A percentile compares a stretch with the other conserved stretches of the same genome.
Evolutionary conservation across 495 filamentous ascomycete genomes (phyloP).

Genomic region (Talaromyces nanjingensis): DNA sequence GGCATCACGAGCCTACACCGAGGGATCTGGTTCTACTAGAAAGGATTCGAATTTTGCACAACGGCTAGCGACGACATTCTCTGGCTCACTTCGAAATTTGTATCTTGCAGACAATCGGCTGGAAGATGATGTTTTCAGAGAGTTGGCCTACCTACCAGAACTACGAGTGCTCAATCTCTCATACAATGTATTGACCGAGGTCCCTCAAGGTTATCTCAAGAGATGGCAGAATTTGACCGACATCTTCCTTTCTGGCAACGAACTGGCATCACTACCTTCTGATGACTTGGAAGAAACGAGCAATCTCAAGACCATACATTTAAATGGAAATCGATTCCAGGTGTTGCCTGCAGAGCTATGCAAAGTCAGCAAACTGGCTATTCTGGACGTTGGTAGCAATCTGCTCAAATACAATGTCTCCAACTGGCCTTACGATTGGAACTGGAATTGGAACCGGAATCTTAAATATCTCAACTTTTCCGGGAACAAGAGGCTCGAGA

Average conservation of each 20-base stretch:
- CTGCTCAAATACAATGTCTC: slow-evolving; percentile 98
- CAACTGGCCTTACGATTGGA: slow-evolving; percentile 99
- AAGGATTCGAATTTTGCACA: slow-evolving; percentile 84
- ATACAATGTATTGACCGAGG: slow-evolving; percentile 88
- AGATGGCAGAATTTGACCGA: slow-evolving; percentile 85
- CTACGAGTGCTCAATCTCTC: slow-evolving; percentile 87
- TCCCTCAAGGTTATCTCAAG: slow-evolving; percentile 79
- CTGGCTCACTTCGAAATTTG: slow-evolving; percentile 71
- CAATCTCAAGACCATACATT: slow-evolving; percentile 79
- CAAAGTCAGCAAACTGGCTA: slow-evolving; percentile 81
- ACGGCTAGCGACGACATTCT: slow-evolving; percentile 74
- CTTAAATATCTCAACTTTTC: slow-evolving; percentile 94
- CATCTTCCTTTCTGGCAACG: slow-evolving; percentile 92
- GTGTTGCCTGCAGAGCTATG: slow-evolving; percentile 92
- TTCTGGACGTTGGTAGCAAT: slow-evolving; percentile 94
- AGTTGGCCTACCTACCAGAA: slow-evolving; percentile 75
- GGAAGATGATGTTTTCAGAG: slow-evolving; percentile 89
- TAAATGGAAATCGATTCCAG: slow-evolving; percentile 97
- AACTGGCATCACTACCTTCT: slow-evolving; percentile 81
- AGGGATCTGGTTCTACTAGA: slow-evolving; percentile 55
- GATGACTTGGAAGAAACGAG: slow-evolving; percentile 90
- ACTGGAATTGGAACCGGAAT: slow-evolving; percentile 97
- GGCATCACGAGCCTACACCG: slow-evolving; percentile 57
- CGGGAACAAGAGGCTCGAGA: slow-evolving; percentile 94
- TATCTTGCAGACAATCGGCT: slow-evolving; percentile 91